phyloP scores from a whole-genome alignment of 768 basidiomycete species.

The Ramaria rubella region DNA sequence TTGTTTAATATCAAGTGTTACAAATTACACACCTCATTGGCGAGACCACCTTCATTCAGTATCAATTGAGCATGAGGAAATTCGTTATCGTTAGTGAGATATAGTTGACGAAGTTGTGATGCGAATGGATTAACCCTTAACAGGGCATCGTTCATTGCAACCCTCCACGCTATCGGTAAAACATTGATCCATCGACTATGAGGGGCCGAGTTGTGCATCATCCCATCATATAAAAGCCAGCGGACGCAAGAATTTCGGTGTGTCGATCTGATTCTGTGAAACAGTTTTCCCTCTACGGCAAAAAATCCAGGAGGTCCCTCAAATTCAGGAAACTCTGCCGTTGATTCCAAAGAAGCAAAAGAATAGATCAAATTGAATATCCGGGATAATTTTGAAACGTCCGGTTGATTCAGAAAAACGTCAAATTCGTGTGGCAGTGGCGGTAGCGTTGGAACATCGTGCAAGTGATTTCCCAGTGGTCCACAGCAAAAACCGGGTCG shows the following conservation, averaged over 20 bases:
- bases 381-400: constrained; percentile 22
- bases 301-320: constrained; percentile 16
- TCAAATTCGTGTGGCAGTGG: constrained; percentile 24
- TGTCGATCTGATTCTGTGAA: constrained; percentile 26
- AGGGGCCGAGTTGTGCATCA: constrained; percentile 6
- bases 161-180: constrained; percentile 15
- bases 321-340: constrained; percentile 20
- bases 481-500: constrained; percentile 29
- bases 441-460: constrained; percentile 16
- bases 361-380: constrained; percentile 27
- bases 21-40: not conserved
- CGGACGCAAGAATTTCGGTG: constrained; percentile 23
- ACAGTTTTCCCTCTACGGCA: constrained; percentile 27
- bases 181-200: not conserved
- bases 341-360: constrained; percentile 27
- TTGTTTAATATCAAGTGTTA: not conserved
- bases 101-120: constrained; percentile 9
- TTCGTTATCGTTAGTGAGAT: constrained; percentile 7
- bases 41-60: not conserved
- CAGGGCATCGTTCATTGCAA: constrained; percentile 7
- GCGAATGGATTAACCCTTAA: constrained; percentile 15
- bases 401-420: constrained; percentile 20
- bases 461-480: constrained; percentile 16
- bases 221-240: constrained; percentile 31
- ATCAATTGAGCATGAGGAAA: constrained; percentile 10